Percentiles rank a stretch among this genome's conserved stretches.
Evolutionary conservation across 768 basidiomycete species (phyloP).

Genomic region (Cantharellus anzutake): DNA sequence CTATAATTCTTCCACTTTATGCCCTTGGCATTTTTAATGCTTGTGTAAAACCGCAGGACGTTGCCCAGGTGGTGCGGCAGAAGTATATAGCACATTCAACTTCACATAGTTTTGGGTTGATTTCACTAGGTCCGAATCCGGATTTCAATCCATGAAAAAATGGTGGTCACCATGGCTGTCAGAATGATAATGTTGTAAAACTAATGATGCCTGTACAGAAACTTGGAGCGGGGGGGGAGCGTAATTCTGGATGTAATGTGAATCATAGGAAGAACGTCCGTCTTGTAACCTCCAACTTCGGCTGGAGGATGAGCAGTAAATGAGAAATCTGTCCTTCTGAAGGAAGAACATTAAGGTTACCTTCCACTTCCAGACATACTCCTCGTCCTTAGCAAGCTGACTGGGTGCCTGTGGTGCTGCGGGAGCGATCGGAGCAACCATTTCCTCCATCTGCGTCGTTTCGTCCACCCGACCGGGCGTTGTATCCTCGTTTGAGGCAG

Average conservation of each 20-base stretch:
- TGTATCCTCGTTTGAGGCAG: constrained; percentile 11
- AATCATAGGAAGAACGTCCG: constrained; percentile 71
- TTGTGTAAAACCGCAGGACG: constrained; percentile 29
- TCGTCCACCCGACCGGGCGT: constrained; percentile 11
- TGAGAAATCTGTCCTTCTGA: neutral
- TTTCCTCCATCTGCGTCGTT: constrained; percentile 19
- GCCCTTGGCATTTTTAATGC: neutral
- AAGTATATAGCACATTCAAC: constrained; percentile 34
- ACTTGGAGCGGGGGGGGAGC: too few relatives aligned
- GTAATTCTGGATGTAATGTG: neutral
- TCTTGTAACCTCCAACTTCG: constrained; percentile 83
- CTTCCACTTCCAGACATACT: constrained; percentile 84
- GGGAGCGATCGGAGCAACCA: constrained; percentile 12
- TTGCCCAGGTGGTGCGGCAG: constrained; percentile 39
- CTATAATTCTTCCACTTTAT: constrained; percentile 9
- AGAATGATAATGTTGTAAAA: too few relatives aligned
- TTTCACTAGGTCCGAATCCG: neutral
- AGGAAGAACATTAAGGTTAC: constrained; percentile 23
- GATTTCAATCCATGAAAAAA: neutral
- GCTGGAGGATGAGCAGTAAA: constrained; percentile 25
- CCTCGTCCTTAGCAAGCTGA: constrained; percentile 32
- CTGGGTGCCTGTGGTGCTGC: neutral
- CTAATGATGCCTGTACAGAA: too few relatives aligned
- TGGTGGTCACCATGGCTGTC: too few relatives aligned
- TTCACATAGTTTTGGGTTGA: neutral